A percentile compares a stretch with the other conserved stretches of the same genome.
Evolutionary conservation across 1,284 basidiomycete species (phyloP).

Genomic region (Trichosporon coremiiforme): DNA sequence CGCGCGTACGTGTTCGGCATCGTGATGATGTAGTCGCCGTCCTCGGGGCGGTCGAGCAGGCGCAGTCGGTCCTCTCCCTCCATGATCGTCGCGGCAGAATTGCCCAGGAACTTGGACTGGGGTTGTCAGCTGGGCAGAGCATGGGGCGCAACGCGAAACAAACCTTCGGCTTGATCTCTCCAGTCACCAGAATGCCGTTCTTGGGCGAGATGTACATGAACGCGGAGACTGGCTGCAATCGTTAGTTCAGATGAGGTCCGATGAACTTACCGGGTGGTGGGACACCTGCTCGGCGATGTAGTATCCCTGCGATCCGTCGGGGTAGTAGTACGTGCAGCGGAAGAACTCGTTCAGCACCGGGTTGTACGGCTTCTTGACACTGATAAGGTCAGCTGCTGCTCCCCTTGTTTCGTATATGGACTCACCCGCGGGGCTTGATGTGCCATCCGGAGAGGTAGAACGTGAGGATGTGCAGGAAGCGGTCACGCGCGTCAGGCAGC

Average conservation of each 20-base stretch:
- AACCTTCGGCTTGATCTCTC: conserved; percentile 86
- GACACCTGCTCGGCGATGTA: conserved; percentile 93
- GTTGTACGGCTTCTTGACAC: conserved; percentile 99
- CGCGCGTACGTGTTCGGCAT: conserved; percentile 98
- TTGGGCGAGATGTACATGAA: conserved; percentile 97
- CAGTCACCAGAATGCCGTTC: conserved; percentile 75
- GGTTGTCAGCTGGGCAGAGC: not conserved
- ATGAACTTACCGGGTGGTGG: conserved; percentile 53
- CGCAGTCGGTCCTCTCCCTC: conserved; percentile 90
- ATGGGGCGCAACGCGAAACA: conserved; percentile 22
- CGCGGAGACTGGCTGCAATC: conserved; percentile 74
- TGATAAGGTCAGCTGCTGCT: conserved; percentile 22
- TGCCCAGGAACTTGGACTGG: conserved; percentile 87
- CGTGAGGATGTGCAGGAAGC: conserved; percentile 86
- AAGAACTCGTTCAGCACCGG: conserved; percentile 97
- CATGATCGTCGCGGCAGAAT: conserved; percentile 92
- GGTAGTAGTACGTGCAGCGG: conserved; percentile 91
- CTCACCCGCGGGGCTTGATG: conserved; percentile 89
- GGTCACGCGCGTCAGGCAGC: conserved; percentile 74
- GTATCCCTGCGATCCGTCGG: conserved; percentile 86
- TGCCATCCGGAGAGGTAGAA: conserved; percentile 99
- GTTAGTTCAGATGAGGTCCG: not conserved
- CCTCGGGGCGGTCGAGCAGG: conserved; percentile 75
- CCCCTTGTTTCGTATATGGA: not conserved
- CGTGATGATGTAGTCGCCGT: conserved; percentile 64